phyloP scores from a whole-genome alignment of 2,329 filamentous ascomycete genomes.

The Talaromyces sp. region DNA sequence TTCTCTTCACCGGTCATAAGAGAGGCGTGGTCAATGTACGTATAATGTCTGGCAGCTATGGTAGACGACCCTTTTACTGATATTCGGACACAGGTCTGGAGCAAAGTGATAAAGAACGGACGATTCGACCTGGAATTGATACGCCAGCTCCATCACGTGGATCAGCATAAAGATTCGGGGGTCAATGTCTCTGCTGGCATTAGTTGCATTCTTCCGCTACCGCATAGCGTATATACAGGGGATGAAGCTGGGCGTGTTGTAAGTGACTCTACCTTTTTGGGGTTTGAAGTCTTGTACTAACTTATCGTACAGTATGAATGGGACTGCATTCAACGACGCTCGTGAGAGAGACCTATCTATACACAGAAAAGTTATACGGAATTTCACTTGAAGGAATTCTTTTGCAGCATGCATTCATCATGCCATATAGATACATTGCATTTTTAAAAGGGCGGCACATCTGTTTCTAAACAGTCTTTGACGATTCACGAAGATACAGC shows the following conservation, averaged over 20 bases:
- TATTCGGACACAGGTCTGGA: constrained; percentile 51
- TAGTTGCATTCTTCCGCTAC: constrained; percentile 81
- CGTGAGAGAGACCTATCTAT: constrained; percentile 15
- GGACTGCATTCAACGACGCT: constrained; percentile 56
- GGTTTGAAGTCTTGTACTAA: background rate
- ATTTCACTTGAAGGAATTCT: background rate
- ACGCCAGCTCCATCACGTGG: constrained; percentile 77
- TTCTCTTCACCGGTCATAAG: constrained; percentile 86
- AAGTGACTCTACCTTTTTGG: constrained; percentile 41
- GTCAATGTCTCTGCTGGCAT: constrained; percentile 63
- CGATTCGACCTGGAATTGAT: constrained; percentile 76
- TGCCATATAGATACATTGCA: background rate
- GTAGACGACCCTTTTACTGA: background rate
- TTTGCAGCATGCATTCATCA: background rate
- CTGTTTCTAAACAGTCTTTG: background rate
- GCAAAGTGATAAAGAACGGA: constrained; percentile 57
- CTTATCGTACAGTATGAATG: constrained; percentile 52
- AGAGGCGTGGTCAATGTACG: constrained; percentile 74
- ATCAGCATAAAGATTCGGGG: constrained; percentile 63
- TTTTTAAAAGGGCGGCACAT: background rate
- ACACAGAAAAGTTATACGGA: background rate
- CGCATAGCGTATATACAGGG: constrained; percentile 83
- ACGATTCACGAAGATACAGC: background rate
- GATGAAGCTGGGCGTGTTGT: constrained; percentile 92
- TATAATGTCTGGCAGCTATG: background rate